Base-by-base conservation (phyloP, 176 grass and related monocot genomes). In the Juncus inflexus region DNA sequence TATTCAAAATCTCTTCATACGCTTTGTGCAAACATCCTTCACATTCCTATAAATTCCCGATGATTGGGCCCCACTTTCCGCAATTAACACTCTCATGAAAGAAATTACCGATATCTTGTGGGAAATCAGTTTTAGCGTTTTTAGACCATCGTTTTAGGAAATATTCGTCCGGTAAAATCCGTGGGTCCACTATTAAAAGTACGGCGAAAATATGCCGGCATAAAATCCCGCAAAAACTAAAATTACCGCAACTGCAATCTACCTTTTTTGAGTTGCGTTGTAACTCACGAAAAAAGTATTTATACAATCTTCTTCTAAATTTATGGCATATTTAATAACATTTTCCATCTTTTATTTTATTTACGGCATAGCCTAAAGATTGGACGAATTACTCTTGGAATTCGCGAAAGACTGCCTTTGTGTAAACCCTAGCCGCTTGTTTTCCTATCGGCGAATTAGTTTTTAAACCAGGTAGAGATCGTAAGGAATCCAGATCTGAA, bases 311-410 rank as follows among this genome's bases (percentile, higher is more conserved):
- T 91, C 84, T 74, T 97, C 82, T 83, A 78, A 81, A 42, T 71
- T 81, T 39, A 97, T 70, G 64, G 71, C 91, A 64, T 81, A 97
- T 66, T 91, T 75, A 36, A 74, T 78, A 77, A 72, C 61, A 12
- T n/a, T 53, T 75, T 15, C 77, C 87, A 79, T 89, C 85, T 79
- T 74, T 77, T n/a, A 80, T 83, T 70, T 89, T 97, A 36, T 86
- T 66, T 77, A 91, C 77, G 45, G 77, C 81, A 66, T 86, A 97
- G 14, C 87, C 87, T 50, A 97, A 78, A 62, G 92, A 97, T 56
- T 86, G 78, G 35, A 77, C 86, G 78, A 97, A 97, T 76, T 97
- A 79, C 72, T 97, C 92, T 60, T 91, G 87, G 79, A 97, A 97
- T 70, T 81, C 89, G 74, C 60, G 68, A 60, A 97, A 97, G 9